Base-by-base conservation (phyloP, 495 filamentous ascomycete species). In the Penicillium herquei region DNA sequence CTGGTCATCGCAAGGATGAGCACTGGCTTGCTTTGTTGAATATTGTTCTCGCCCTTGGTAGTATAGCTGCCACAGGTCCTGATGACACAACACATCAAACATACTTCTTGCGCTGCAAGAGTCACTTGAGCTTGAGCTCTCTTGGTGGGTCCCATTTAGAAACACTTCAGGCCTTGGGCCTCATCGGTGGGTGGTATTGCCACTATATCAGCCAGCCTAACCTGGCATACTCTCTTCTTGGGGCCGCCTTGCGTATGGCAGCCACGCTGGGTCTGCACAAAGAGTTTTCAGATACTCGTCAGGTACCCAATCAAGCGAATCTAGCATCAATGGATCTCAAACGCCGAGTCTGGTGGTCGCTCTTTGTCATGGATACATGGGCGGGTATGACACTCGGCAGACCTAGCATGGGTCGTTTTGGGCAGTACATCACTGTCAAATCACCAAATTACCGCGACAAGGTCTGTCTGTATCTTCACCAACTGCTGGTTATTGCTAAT, bases 351-450 rank as follows among this genome's bases (percentile, higher is more conserved):
- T 92, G 89, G 89, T 92, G 89, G 89, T 86, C 82, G 39, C 70
- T 91, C 49, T 88, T 88, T 72, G 89, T 86, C 70, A 78, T 92
- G 54, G 89, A 92, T 70, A 87, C 88, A 1, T 92, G 88, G 87
- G 88, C 84, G 6, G 82, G 81, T 7, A 88, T 86, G 49, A 91
- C 88, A 16, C 80, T 89, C 48, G 88, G 89, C n/a, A 78, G 89
- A 39, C 89, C 88, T 1, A 89, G 86, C 14, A 82, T 92, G 69
- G 88, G 88, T 7, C 81, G 88, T 21, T 87, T 84, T 76, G 84
- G 87, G 4, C 85, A 86, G 2, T 84, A 84, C 13, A 87, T 91
- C 65, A 90, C 87, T 41, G 86, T 90, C 54, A 77, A 82, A 13
- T 73, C 80, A 2, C 88, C 87, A n/a, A 84, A 84, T 58, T 77